These are phyloP conservation scores for Pleurotus giganteus DNA, from an alignment of 768 basidiomycete species.

Conservation along the genomic window DNA sequence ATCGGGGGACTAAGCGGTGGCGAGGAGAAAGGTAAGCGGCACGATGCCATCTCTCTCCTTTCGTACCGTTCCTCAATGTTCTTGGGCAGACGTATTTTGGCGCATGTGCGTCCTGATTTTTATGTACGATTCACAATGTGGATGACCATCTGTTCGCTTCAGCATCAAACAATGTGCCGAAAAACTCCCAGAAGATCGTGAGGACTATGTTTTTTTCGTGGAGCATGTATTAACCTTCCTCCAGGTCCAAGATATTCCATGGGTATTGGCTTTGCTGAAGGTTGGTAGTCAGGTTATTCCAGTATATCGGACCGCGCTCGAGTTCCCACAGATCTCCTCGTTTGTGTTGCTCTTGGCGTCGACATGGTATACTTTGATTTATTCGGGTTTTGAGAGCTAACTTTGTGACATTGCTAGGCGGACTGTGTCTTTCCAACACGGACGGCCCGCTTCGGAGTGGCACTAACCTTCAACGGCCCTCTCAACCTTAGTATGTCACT, in stretches of 20 bases:
- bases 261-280: slow-evolving; percentile 93
- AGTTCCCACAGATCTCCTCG: slow-evolving; percentile 65
- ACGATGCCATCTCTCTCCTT: neutral
- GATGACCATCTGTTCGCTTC: slow-evolving; percentile 3
- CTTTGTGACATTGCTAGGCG: slow-evolving; percentile 44
- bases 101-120: slow-evolving; percentile 56
- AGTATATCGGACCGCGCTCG: neutral
- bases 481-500: slow-evolving; percentile 69
- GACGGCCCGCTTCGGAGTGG: slow-evolving; percentile 89
- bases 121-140: neutral
- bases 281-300: slow-evolving; percentile 33
- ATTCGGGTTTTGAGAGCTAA: neutral
- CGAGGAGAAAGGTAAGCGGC: slow-evolving; percentile 76
- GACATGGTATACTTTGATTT: slow-evolving; percentile 65
- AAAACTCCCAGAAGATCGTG: slow-evolving; percentile 75
- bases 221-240: slow-evolving; percentile 12
- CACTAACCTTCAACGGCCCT: slow-evolving; percentile 78
- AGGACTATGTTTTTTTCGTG: slow-evolving; percentile 19
- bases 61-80: neutral
- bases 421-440: slow-evolving; percentile 94
- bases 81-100: slow-evolving; percentile 88
- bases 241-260: slow-evolving; percentile 87
- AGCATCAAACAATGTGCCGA: slow-evolving; percentile 84
- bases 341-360: slow-evolving; percentile 88
- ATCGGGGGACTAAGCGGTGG: slow-evolving; percentile 91